A percentile compares a stretch with the other conserved stretches of the same genome.
These are phyloP conservation scores for Gliomastix tumulicola DNA, from an alignment of 2,329 filamentous ascomycete species.

Conservation along the genomic window DNA sequence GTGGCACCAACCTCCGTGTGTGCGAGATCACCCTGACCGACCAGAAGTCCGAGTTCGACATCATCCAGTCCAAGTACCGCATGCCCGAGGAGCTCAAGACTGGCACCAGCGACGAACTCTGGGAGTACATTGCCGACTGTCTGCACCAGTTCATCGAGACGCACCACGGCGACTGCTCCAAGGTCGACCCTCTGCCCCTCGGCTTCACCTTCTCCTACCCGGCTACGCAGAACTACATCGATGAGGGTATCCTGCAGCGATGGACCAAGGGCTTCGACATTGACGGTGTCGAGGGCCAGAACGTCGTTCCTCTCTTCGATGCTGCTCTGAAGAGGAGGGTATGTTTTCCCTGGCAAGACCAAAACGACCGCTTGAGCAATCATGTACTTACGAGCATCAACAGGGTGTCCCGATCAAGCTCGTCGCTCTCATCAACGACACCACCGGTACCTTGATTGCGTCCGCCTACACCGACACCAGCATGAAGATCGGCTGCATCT, in stretches of 20 bases:
- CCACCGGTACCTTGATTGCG: conserved; percentile 92
- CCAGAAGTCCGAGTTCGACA: conserved; percentile 83
- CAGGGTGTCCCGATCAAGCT: conserved; percentile 88
- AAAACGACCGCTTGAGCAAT: not conserved
- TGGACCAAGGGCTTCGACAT: conserved; percentile 99
- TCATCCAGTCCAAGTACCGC: conserved; percentile 92
- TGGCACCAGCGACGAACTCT: conserved; percentile 76
- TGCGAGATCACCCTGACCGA: conserved; percentile 88
- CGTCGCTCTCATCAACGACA: conserved; percentile 93
- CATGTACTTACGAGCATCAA: conserved; percentile 11
- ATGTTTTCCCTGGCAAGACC: conserved; percentile 7
- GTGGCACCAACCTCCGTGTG: conserved; percentile 90
- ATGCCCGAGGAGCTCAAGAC: conserved; percentile 92
- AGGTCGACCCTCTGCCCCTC: conserved; percentile 63
- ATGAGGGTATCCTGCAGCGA: conserved; percentile 84
- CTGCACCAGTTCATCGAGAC: conserved; percentile 84
- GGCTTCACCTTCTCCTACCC: conserved; percentile 98
- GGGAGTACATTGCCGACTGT: conserved; percentile 93
- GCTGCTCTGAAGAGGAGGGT: conserved; percentile 58
- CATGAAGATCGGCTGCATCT: conserved; percentile 96
- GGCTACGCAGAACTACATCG: conserved; percentile 86
- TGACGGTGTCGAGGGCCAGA: conserved; percentile 79
- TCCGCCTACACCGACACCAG: conserved; percentile 91
- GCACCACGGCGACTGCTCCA: conserved; percentile 63
- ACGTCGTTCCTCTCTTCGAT: conserved; percentile 86